These are phyloP conservation scores for Yamadazyma taylorii DNA, from an alignment of 1,139 yeast species.

Conservation along the genomic window DNA sequence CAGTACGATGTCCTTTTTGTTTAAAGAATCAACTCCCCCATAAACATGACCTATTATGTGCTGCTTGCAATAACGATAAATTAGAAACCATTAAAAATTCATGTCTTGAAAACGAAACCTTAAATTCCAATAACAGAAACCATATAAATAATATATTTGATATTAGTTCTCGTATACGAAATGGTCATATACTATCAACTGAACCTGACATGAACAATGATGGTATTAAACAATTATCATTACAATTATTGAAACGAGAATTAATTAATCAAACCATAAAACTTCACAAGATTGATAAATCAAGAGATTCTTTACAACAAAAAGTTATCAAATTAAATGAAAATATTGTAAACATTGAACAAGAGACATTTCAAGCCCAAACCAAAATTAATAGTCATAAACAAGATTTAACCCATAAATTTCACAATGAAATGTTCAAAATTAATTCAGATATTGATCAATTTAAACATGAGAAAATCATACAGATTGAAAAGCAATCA, in stretches of 20 bases:
- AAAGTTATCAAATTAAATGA: slow-evolving; percentile 18
- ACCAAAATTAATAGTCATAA: background rate
- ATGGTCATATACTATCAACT: slow-evolving; percentile 7
- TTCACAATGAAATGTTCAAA: background rate
- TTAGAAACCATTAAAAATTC: slow-evolving; percentile 24
- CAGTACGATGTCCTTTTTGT: slow-evolving; percentile 19
- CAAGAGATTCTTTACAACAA: slow-evolving; percentile 16
- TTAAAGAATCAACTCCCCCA: slow-evolving; percentile 9
- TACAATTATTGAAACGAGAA: slow-evolving; percentile 45
- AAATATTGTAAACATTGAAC: slow-evolving; percentile 14
- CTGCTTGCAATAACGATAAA: slow-evolving; percentile 20
- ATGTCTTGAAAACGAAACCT: slow-evolving; percentile 26
- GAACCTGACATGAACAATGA: slow-evolving; percentile 3
- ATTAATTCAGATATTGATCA: slow-evolving; percentile 5
- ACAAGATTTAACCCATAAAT: background rate
- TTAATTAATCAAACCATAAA: slow-evolving; percentile 25
- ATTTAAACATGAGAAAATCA: slow-evolving; percentile 21
- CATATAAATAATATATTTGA: slow-evolving; percentile 32
- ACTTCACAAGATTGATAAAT: slow-evolving; percentile 24
- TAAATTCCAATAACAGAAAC: slow-evolving; percentile 19
- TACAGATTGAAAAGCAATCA: slow-evolving; percentile 31
- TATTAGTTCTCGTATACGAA: slow-evolving; percentile 16
- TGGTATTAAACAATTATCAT: slow-evolving; percentile 39
- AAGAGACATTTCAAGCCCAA: slow-evolving; percentile 3
- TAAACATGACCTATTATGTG: slow-evolving; percentile 21